Evolutionary conservation across 192 early-diverging fungal species (phyloP), one percentile per base, ranked within the genome.

Genomic region (Coemansia sp.): DNA sequence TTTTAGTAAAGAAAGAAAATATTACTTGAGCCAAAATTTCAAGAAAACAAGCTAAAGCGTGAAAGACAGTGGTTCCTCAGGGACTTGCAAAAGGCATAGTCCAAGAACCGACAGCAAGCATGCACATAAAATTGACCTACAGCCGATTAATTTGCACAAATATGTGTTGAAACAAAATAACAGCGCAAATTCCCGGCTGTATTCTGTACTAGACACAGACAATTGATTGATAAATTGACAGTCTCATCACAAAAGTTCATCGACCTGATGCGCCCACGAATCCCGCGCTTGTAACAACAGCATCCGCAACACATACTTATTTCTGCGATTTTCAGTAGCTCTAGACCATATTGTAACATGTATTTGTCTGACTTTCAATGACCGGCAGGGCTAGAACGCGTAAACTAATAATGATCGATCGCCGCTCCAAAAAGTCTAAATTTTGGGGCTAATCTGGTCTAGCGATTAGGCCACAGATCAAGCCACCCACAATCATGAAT

Each of bases 281-380:
- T 49, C 41, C 41, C 41, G 15, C 15, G 41, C 41, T 45, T n/a
- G 41, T n/a, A n/a, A n/a, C 15, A 35, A 35, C 32, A 35, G 32
- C 32, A 35, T 35, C 8, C 6, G 32, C 32, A 8, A 35, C 32
- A 35, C 32, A 35, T 8, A 7, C 32, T 35, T 35, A 35, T n/a
- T 45, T 15, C 14, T n/a, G 41, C 41, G 2, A 53, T 53, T 25
- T 19, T 23, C 23, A 23, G 51, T 22, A 53, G 24, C 15, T 53
- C 51, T 53, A 53, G 51, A 53, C 51, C 24, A 22, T 12, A 24
- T 53, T 53, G 21, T 25, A 53, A 11, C 21, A 53, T 53, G 19
- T 53, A n/a, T 23, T 25, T 53, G 51, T 53, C 53, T 55, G 53
- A 55, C 29, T n/a, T 25, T 55, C 53, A 35, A 55, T n/a, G 53